A percentile compares a stretch with the other conserved stretches of the same genome.
Conservation (phyloP, 108 stramenopile species). For the Cylindrotheca closterium region DNA sequence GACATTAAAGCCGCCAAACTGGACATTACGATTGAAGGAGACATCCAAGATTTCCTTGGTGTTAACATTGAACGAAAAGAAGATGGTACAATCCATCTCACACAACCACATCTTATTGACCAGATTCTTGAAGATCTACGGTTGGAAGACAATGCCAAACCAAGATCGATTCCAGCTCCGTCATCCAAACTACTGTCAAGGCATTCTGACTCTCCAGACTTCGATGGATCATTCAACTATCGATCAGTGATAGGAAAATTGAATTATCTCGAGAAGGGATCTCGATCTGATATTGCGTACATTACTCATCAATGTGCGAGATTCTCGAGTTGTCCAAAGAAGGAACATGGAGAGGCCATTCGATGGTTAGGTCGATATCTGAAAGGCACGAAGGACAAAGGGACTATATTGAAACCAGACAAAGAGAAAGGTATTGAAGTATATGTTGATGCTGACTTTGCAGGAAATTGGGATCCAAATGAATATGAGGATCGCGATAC, state of each 20-base stretch:
- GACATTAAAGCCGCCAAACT: slow-evolving; percentile 21
- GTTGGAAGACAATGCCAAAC: neutral
- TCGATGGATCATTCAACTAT: slow-evolving; percentile 22
- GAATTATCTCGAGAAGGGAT: slow-evolving; percentile 26
- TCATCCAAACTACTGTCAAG: slow-evolving; percentile 5
- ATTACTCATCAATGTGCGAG: slow-evolving; percentile 39
- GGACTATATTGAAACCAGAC: slow-evolving; percentile 23
- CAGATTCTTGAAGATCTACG: slow-evolving; percentile 18
- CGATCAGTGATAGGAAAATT: slow-evolving; percentile 37
- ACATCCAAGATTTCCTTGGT: slow-evolving; percentile 39
- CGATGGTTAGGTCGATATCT: slow-evolving; percentile 45
- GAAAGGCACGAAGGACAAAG: slow-evolving; percentile 27
- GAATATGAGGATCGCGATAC: slow-evolving; percentile 28
- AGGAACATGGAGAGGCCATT: slow-evolving; percentile 38
- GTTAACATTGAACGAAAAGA: slow-evolving; percentile 22
- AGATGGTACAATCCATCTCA: slow-evolving; percentile 33
- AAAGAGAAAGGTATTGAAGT: slow-evolving; percentile 13
- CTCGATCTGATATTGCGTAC: slow-evolving; percentile 25
- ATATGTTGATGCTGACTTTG: slow-evolving; percentile 52
- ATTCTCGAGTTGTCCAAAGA: slow-evolving; percentile 36
- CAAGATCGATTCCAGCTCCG: slow-evolving; percentile 12
- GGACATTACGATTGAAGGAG: slow-evolving; percentile 31
- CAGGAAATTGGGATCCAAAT: slow-evolving; percentile 41
- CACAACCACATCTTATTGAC: slow-evolving; percentile 51
- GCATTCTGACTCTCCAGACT: neutral